Percentiles rank a stretch among this genome's conserved stretches.
phyloP scores from a whole-genome alignment of 306 rosid genomes.

The Acmispon strigosus region DNA sequence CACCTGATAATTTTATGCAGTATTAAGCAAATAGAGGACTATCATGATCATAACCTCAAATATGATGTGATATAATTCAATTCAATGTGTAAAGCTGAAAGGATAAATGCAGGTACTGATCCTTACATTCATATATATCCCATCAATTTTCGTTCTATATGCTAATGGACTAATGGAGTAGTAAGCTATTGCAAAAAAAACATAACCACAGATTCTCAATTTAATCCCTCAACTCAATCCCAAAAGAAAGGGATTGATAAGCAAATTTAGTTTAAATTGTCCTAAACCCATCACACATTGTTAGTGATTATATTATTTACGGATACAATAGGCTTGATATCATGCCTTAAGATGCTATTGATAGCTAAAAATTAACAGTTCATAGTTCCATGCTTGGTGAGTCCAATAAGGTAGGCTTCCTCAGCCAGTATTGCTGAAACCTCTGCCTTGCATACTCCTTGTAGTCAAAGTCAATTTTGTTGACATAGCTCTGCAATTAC shows the following conservation, averaged over 20 bases:
- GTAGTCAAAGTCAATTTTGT: conserved; percentile 87
- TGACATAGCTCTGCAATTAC: conserved; percentile 61
- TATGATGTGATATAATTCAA: background rate
- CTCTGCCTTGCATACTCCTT: conserved; percentile 80
- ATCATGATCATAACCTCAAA: background rate
- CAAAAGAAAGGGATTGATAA: background rate
- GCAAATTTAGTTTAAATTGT: background rate
- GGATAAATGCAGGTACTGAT: background rate
- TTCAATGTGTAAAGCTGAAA: background rate
- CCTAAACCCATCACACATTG: background rate
- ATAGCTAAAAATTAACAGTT: background rate
- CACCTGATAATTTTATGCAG: background rate
- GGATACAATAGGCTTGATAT: background rate
- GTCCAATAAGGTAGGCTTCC: conserved; percentile 43
- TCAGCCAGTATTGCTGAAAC: conserved; percentile 63
- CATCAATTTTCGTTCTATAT: background rate
- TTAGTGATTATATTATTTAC: conserved; percentile 12
- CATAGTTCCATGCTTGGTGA: conserved; percentile 11
- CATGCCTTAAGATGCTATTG: conserved; percentile 11
- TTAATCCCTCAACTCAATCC: no score
- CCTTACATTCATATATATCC: background rate
- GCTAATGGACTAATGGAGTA: background rate
- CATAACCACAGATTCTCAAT: no score
- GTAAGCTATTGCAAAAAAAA: background rate
- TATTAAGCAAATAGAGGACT: background rate